Evolutionary conservation across 1,284 basidiomycete species (phyloP).

Genomic region (Fomitopsis palustris): DNA sequence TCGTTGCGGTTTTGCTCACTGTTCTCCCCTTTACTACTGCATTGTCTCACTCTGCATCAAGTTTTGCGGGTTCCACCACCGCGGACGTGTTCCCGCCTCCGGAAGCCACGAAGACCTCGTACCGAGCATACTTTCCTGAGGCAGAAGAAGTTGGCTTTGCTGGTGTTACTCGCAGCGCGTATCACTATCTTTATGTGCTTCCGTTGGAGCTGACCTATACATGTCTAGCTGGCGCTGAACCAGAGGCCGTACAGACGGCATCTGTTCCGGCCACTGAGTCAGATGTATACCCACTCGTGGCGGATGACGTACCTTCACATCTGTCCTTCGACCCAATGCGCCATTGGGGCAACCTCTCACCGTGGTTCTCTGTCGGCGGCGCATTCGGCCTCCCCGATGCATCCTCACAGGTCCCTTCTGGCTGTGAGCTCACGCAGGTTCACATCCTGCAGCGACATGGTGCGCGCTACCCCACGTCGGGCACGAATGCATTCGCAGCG

Average conservation of each 20-base stretch:
- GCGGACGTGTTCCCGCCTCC: conserved; percentile 26
- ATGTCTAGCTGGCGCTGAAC: conserved; percentile 23
- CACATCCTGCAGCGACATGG: conserved; percentile 57
- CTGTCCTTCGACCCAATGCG: conserved; percentile 23
- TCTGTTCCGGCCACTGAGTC: conserved; percentile 19
- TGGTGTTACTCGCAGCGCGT: conserved; percentile 29
- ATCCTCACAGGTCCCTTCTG: conserved; percentile 44
- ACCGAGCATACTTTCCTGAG: conserved; percentile 26
- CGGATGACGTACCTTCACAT: conserved; percentile 2
- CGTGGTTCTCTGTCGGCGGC: conserved; percentile 50
- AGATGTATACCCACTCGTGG: conserved; percentile 22
- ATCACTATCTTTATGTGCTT: background rate
- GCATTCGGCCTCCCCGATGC: conserved; percentile 50
- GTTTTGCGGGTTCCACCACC: conserved; percentile 24
- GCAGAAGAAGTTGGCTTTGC: conserved; percentile 23
- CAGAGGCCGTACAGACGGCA: conserved; percentile 25
- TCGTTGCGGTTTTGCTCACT: conserved; percentile 3
- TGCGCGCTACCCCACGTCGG: conserved; percentile 46
- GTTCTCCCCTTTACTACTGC: conserved; percentile 7
- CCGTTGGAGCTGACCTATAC: background rate
- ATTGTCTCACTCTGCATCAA: conserved; percentile 13
- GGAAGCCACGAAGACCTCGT: conserved; percentile 18
- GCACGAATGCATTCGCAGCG: conserved; percentile 38
- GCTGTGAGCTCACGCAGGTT: conserved; percentile 47
- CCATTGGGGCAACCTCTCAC: conserved; percentile 55